These are phyloP conservation scores for Alectoria sarmentosa DNA, from an alignment of 495 filamentous ascomycete species.

Conservation along the genomic window DNA sequence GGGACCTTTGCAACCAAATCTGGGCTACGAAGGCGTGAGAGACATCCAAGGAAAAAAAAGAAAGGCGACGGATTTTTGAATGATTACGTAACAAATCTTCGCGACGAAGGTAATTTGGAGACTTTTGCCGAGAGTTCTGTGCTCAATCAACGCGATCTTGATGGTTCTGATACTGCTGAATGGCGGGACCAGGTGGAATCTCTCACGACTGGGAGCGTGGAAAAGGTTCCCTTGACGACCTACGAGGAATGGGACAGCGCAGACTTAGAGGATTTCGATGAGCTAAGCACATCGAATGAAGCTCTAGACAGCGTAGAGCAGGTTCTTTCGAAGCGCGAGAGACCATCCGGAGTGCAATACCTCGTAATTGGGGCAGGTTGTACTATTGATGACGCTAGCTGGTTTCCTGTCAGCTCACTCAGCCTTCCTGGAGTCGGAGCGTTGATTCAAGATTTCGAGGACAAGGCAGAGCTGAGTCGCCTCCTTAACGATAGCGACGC, in stretches of 20 bases:
- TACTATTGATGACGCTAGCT: slow-evolving; percentile 41
- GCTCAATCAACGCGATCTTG: slow-evolving; percentile 12
- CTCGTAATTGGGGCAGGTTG: slow-evolving; percentile 42
- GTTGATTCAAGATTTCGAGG: slow-evolving; percentile 38
- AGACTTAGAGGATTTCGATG: slow-evolving; percentile 40
- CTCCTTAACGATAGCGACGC: slow-evolving; percentile 20
- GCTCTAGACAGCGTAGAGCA: slow-evolving; percentile 30
- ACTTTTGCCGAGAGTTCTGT: neutral
- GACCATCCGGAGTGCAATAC: slow-evolving; percentile 42
- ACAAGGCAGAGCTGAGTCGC: slow-evolving; percentile 20
- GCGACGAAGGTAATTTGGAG: slow-evolving; percentile 19
- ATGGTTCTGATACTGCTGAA: slow-evolving; percentile 21
- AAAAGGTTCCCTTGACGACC: neutral
- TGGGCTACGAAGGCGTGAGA: slow-evolving; percentile 11
- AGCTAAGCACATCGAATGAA: slow-evolving; percentile 39
- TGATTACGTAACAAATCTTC: slow-evolving; percentile 75
- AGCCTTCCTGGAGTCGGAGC: slow-evolving; percentile 19
- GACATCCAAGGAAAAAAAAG: slow-evolving; percentile 13
- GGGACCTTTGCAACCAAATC: neutral
- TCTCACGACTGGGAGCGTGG: neutral
- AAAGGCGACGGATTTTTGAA: slow-evolving; percentile 53
- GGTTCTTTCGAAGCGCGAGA: slow-evolving; percentile 37
- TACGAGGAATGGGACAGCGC: slow-evolving; percentile 33
- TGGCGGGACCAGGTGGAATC: slow-evolving; percentile 16
- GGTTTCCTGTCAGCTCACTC: slow-evolving; percentile 38